Conservation (phyloP, 805 yeast genomes). For the Kodamaea jinghongensis region DNA sequence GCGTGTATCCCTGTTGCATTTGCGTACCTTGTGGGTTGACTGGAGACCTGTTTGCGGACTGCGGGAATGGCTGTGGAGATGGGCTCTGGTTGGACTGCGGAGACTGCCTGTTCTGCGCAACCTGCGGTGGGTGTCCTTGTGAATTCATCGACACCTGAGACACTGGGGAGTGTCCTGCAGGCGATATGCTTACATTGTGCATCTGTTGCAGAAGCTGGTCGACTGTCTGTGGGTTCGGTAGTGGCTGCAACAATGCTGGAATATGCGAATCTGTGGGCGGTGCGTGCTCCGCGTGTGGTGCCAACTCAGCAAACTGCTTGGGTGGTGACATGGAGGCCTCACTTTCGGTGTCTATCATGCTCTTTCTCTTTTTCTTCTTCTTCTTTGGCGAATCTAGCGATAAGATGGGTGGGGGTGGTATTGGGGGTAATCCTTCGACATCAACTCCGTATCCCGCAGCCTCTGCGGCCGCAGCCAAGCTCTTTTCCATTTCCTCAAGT, state of each 20-base stretch:
- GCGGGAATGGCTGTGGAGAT: constrained; percentile 4
- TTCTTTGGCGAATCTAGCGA: constrained; percentile 12
- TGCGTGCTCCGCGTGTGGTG: not conserved
- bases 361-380: constrained; percentile 14
- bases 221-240: not conserved
- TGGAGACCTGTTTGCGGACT: no score
- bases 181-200: no score
- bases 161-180: not conserved
- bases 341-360: not conserved
- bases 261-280: not conserved
- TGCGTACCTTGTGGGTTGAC: no score
- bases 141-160: not conserved
- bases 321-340: not conserved
- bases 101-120: not conserved
- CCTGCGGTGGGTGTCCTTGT: no score
- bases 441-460: constrained; percentile 9
- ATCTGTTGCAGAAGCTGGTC: no score
- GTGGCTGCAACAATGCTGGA: constrained; percentile 1
- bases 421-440: constrained; percentile 8
- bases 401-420: constrained; percentile 13
- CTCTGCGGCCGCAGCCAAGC: constrained; percentile 12
- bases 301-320: no score
- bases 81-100: constrained; percentile 1
- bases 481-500: constrained; percentile 9
- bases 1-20: constrained; percentile 8